A percentile compares a stretch with the other conserved stretches of the same genome.
phyloP scores from a whole-genome alignment of 495 filamentous ascomycete species.

The Neurospora sublineolata region DNA sequence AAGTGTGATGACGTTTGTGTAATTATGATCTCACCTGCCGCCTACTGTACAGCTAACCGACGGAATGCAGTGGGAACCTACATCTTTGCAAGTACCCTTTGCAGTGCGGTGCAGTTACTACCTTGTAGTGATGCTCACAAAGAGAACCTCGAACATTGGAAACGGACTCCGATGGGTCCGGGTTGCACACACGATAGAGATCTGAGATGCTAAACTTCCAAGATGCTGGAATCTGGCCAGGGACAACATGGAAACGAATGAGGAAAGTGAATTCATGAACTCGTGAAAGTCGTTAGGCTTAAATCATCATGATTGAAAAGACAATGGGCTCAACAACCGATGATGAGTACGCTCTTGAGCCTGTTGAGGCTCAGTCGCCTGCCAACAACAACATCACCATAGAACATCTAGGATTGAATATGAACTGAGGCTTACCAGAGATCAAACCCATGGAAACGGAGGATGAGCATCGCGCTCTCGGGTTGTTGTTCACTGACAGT shows the following conservation, averaged over 20 bases:
- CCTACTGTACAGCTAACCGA: neutral
- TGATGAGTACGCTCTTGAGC: too few species aligned
- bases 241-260: neutral
- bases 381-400: too few species aligned
- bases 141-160: neutral
- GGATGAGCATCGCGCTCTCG: neutral
- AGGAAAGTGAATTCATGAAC: too few species aligned
- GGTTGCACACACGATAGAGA: neutral
- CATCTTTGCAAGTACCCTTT: neutral
- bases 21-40: neutral
- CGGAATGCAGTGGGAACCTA: neutral
- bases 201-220: neutral
- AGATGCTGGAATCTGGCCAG: neutral
- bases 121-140: neutral
- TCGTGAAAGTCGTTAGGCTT: too few species aligned
- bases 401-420: too few species aligned
- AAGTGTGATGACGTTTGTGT: neutral
- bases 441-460: neutral
- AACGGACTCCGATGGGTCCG: neutral
- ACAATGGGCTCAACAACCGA: too few species aligned
- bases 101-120: neutral
- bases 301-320: too few species aligned
- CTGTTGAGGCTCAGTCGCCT: too few species aligned
- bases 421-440: too few species aligned
- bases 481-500: neutral